Conservation (phyloP, 306 rosid species). For the Bauhinia variegata region DNA sequence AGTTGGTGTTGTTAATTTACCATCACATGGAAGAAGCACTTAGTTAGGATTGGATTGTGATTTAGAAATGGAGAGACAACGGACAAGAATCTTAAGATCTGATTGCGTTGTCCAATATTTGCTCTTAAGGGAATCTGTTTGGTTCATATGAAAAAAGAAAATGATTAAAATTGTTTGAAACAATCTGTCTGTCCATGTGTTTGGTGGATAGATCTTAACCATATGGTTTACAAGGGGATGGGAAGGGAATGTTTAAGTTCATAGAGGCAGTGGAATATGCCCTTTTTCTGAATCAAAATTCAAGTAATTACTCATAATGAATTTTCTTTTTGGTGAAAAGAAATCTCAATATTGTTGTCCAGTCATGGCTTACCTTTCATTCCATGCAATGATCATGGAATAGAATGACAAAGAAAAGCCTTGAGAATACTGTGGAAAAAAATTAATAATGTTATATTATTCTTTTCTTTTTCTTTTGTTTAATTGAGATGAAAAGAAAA, state of each 20-base stretch:
- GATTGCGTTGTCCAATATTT: slow-evolving; percentile 37
- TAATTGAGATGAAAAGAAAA: background rate
- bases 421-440: background rate
- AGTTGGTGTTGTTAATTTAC: slow-evolving; percentile 29
- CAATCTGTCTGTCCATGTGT: slow-evolving; percentile 11
- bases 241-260: slow-evolving; percentile 9
- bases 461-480: slow-evolving; percentile 2
- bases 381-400: slow-evolving; percentile 8
- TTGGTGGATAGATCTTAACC: slow-evolving; percentile 1
- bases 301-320: too few relatives aligned
- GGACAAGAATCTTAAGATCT: slow-evolving; percentile 46
- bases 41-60: slow-evolving; percentile 28
- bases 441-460: background rate
- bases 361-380: background rate
- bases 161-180: background rate
- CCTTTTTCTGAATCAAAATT: background rate
- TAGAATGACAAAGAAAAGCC: slow-evolving; percentile 25
- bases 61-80: slow-evolving; percentile 33
- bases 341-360: background rate
- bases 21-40: slow-evolving; percentile 50
- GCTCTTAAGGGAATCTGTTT: slow-evolving; percentile 30
- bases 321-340: too few relatives aligned
- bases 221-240: background rate
- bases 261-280: background rate
- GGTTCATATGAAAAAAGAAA: slow-evolving; percentile 11